Percentiles rank a stretch among this genome's conserved stretches.
Conservation (phyloP, 164 flowering plant species). For the Protea cynaroides region DNA sequence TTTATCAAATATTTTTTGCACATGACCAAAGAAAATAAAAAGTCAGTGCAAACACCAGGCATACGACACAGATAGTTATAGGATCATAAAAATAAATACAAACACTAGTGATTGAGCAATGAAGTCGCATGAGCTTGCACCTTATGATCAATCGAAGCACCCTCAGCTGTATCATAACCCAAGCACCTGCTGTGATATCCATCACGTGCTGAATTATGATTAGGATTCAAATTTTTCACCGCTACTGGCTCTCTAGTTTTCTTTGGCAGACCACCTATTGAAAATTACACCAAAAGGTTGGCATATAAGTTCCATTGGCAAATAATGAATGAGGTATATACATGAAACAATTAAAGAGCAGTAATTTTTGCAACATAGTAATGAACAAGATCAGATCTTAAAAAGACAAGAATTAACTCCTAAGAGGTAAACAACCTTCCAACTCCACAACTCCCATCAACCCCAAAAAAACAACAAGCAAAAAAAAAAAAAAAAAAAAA, state of each 20-base stretch:
- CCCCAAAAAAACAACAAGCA: no score
- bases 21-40: not conserved
- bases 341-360: not conserved
- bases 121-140: conserved; percentile 22
- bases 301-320: not conserved
- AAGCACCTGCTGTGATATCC: conserved; percentile 29
- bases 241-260: conserved; percentile 28
- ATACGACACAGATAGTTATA: not conserved
- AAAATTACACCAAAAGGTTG: conserved; percentile 13
- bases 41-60: not conserved
- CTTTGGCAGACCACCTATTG: conserved; percentile 37
- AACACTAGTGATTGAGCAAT: not conserved
- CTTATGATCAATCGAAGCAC: conserved; percentile 32
- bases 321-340: not conserved
- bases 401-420: no score
- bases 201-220: conserved; percentile 24
- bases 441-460: no score
- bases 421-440: no score
- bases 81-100: not conserved
- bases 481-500: no score
- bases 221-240: conserved; percentile 25
- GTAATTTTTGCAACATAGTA: not conserved
- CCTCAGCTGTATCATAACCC: conserved; percentile 22
- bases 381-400: not conserved
- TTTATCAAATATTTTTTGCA: no score